phyloP scores from a whole-genome alignment of 768 basidiomycete species.

The Russula brevipes region DNA sequence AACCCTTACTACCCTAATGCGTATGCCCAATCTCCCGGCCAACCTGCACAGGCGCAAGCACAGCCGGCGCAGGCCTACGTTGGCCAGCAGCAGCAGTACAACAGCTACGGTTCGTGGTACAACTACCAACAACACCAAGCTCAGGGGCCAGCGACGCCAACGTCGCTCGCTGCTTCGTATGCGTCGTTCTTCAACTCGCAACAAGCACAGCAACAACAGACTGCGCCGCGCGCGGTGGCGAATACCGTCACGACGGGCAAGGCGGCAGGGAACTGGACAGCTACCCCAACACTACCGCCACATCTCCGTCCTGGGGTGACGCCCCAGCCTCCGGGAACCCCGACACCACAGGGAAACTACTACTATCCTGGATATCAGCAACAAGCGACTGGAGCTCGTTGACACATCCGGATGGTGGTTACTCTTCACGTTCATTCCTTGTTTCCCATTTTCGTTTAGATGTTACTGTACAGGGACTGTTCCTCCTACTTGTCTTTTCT shows the following conservation, averaged over 20 bases:
- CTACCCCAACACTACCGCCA: slow-evolving; percentile 38
- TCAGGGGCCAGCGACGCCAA: slow-evolving; percentile 33
- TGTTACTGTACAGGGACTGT: slow-evolving; percentile 11
- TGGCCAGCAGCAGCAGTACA: slow-evolving; percentile 37
- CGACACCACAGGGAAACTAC: slow-evolving; percentile 26
- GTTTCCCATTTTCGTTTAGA: slow-evolving; percentile 8
- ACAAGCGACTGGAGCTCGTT: slow-evolving; percentile 24
- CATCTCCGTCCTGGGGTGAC: slow-evolving; percentile 34
- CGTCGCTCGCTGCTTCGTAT: slow-evolving; percentile 35
- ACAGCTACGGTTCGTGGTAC: slow-evolving; percentile 42
- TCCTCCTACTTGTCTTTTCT: slow-evolving; percentile 7
- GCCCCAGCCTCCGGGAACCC: slow-evolving; percentile 25
- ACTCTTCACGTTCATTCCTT: neutral
- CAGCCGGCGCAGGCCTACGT: slow-evolving; percentile 34
- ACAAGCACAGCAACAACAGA: slow-evolving; percentile 27
- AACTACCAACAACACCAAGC: slow-evolving; percentile 36
- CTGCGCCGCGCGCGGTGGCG: slow-evolving; percentile 43
- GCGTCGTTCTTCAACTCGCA: slow-evolving; percentile 39
- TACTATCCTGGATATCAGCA: slow-evolving; percentile 29
- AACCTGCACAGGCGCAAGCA: slow-evolving; percentile 23
- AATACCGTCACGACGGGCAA: slow-evolving; percentile 44
- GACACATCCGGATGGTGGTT: neutral
- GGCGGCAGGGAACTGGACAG: slow-evolving; percentile 27
- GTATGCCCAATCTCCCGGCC: slow-evolving; percentile 31
- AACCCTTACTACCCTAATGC: slow-evolving; percentile 31